Evolutionary conservation across 2,329 filamentous ascomycete genomes (phyloP), one percentile per base, ranked within the genome.

Genomic region (Penicillium capsulatum): DNA sequence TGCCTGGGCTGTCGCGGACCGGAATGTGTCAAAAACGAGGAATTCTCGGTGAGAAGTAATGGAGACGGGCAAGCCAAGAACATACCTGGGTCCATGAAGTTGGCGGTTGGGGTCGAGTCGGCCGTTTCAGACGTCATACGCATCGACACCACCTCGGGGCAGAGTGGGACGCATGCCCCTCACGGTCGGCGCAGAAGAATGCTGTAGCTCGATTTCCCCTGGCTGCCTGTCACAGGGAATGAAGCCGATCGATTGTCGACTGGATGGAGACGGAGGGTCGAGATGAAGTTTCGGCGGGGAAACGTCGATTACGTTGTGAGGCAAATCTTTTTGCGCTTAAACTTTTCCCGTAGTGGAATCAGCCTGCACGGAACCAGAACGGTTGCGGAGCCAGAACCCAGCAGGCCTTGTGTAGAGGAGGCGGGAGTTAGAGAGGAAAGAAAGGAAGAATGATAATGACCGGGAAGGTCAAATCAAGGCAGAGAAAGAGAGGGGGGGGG

Each of bases 51-150:
- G 17, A 15, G 29, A 8, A 31, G 31, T 10, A 33, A 17, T 16
- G 34, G 17, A 41, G 34, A 39, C 35, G 47, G 32, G 30, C 15
- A 43, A 38, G 40, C 47, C n/a, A n/a, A 44, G 50, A 52, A 55
- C 61, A 54, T 56, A 65, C 61, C 54, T 49, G 55, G 48, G 44
- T 53, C 53, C 56, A 51, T 57, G 32, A 37, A 36, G 37, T 54
- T 49, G 37, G 48, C 48, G 26, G 50, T 40, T 50, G 48, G 45
- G 44, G 52, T 46, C 40, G 55, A 53, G 45, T 55, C 50, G 43
- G 55, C 56, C 41, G 51, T 38, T 55, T 60, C 54, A 60, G 61
- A 64, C 60, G 61, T 63, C 61, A 64, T 65, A 57, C 49, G 58
- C 52, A 46, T 54, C 45, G 35, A 53, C 49, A 42, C 43, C 45